Evolutionary conservation across 495 filamentous ascomycete species (phyloP).

Genomic region (Platismatia glauca): DNA sequence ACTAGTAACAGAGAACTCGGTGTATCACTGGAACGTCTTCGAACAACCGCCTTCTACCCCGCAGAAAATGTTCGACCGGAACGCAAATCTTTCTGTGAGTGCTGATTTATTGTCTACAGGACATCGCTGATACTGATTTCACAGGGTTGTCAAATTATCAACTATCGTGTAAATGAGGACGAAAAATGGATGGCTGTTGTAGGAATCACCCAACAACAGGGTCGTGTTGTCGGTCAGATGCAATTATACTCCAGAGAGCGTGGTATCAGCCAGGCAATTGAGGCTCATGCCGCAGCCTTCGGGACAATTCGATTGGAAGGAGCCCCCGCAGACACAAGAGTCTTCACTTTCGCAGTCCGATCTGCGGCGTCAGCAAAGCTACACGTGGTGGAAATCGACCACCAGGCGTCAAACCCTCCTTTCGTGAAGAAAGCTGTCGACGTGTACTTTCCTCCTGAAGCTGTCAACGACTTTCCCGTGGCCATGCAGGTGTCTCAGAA

Average conservation of each 20-base stretch:
- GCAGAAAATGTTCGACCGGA: slow-evolving; percentile 85
- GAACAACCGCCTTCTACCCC: slow-evolving; percentile 67
- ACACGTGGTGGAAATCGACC: slow-evolving; percentile 96
- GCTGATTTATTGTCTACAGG: not conserved
- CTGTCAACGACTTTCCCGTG: slow-evolving; percentile 93
- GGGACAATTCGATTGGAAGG: slow-evolving; percentile 82
- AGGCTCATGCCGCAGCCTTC: slow-evolving; percentile 94
- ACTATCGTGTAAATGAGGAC: slow-evolving; percentile 92
- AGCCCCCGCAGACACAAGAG: slow-evolving; percentile 79
- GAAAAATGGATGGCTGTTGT: slow-evolving; percentile 98
- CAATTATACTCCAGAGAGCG: slow-evolving; percentile 93
- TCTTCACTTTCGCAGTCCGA: slow-evolving; percentile 94
- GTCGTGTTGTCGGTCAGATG: slow-evolving; percentile 89
- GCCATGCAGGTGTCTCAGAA: slow-evolving; percentile 94
- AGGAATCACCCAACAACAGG: slow-evolving; percentile 86
- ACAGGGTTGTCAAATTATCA: slow-evolving; percentile 96
- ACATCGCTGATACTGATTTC: slow-evolving; percentile 19
- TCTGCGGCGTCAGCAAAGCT: slow-evolving; percentile 84
- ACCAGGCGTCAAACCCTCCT: slow-evolving; percentile 72
- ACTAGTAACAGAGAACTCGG: slow-evolving; percentile 76
- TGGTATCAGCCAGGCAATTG: slow-evolving; percentile 94
- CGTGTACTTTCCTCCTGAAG: slow-evolving; percentile 94
- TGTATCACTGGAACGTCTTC: slow-evolving; percentile 97
- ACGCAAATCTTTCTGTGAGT: slow-evolving; percentile 76
- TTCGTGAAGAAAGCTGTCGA: slow-evolving; percentile 95